phyloP scores from a whole-genome alignment of 495 filamentous ascomycete genomes.

The Penicillium mononematosum region DNA sequence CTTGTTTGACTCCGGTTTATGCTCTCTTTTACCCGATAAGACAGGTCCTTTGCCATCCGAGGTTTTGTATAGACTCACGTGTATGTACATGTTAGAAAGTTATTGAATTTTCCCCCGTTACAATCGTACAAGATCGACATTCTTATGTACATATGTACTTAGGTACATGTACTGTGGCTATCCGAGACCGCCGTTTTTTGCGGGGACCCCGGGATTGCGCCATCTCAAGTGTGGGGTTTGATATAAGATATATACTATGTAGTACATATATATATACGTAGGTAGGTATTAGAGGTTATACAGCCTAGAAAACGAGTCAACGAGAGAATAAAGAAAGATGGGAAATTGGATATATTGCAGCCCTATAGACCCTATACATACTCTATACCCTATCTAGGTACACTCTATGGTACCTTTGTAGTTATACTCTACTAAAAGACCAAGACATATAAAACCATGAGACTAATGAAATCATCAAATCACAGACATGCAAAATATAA shows the following conservation, averaged over 20 bases:
- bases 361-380: background rate
- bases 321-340: background rate
- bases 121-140: background rate
- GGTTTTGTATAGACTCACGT: background rate
- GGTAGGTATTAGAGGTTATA: background rate
- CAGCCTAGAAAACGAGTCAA: background rate
- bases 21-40: too few species aligned
- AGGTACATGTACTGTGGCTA: background rate
- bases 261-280: background rate
- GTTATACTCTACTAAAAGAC: background rate
- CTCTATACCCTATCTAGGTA: background rate
- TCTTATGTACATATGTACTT: background rate
- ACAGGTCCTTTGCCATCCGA: background rate
- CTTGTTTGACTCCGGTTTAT: too few species aligned
- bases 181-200: slow-evolving; percentile 7
- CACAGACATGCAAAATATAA: background rate
- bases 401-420: too few species aligned
- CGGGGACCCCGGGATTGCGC: slow-evolving; percentile 13
- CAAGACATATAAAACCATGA: too few species aligned
- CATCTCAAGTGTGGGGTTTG: background rate
- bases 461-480: background rate
- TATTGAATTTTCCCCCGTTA: background rate
- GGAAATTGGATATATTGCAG: background rate
- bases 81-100: background rate
- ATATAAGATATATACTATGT: background rate